A percentile compares a stretch with the other conserved stretches of the same genome.
phyloP scores from a whole-genome alignment of 2,329 filamentous ascomycete genomes.

The Iodosphaeria phyllophila region DNA sequence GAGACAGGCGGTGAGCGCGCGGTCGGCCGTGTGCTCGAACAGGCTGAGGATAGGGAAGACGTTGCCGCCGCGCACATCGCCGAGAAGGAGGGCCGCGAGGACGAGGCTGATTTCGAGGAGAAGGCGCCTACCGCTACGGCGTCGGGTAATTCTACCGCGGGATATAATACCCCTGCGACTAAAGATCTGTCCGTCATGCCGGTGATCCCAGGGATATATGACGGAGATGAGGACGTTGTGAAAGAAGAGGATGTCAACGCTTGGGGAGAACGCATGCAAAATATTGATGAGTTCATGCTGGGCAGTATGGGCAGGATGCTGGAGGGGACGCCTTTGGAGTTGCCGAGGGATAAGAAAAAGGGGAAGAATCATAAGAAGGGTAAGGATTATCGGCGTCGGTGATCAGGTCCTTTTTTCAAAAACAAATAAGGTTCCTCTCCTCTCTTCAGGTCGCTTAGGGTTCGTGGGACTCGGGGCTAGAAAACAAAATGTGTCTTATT shows the following conservation, averaged over 20 bases:
- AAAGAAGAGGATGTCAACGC: constrained; percentile 38
- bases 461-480: too few relatives aligned
- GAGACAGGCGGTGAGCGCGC: constrained; percentile 40
- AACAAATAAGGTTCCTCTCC: too few relatives aligned
- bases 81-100: constrained; percentile 73
- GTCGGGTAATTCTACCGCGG: constrained; percentile 29
- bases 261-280: constrained; percentile 35
- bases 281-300: constrained; percentile 62
- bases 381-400: constrained; percentile 35
- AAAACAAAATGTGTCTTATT: too few relatives aligned
- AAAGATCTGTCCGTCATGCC: constrained; percentile 17
- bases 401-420: too few relatives aligned
- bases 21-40: constrained; percentile 59
- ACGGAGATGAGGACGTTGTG: constrained; percentile 17
- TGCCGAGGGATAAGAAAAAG: constrained; percentile 47
- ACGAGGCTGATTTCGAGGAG: constrained; percentile 72
- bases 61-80: constrained; percentile 73
- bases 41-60: constrained; percentile 85
- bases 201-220: constrained; percentile 16
- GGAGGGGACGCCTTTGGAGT: constrained; percentile 37
- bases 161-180: constrained; percentile 28
- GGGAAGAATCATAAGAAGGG: constrained; percentile 34
- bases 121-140: constrained; percentile 24
- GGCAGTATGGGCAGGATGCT: constrained; percentile 44
- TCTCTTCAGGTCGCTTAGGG: too few relatives aligned